Percentiles rank a stretch among this genome's conserved stretches.
phyloP scores from a whole-genome alignment of 2,329 filamentous ascomycete genomes.

The Aureobasidium sp. region DNA sequence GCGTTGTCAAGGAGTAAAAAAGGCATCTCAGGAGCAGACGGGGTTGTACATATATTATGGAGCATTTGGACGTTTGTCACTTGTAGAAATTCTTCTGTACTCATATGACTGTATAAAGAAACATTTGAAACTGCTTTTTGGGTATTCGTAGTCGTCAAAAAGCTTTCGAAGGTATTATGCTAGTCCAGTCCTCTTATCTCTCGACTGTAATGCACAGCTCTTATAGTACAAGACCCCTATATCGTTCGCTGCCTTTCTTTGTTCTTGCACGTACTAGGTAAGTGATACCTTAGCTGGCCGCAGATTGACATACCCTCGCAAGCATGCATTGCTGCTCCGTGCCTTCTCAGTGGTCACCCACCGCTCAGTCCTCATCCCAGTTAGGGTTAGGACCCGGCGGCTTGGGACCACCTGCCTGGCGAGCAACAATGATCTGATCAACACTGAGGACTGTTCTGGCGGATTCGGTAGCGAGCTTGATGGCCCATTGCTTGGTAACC shows the following conservation, averaged over 20 bases:
- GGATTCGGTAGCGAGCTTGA: constrained; percentile 91
- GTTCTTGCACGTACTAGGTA: neutral
- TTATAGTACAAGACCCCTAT: neutral
- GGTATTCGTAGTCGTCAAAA: neutral
- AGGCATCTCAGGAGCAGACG: neutral
- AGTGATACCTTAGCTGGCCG: neutral
- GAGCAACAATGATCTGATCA: constrained; percentile 97
- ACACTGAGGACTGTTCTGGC: constrained; percentile 91
- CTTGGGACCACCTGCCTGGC: constrained; percentile 95
- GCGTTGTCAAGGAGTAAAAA: neutral
- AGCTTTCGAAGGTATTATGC: neutral
- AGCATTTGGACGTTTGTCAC: neutral
- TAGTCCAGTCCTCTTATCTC: neutral
- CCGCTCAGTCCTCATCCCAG: constrained; percentile 55
- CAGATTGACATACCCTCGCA: neutral
- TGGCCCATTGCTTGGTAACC: constrained; percentile 90
- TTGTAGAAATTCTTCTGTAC: neutral
- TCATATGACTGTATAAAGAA: neutral
- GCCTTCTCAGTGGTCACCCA: neutral
- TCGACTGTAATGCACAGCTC: neutral
- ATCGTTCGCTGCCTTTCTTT: neutral
- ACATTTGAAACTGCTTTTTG: neutral
- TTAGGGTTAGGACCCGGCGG: constrained; percentile 86
- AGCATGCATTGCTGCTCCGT: neutral
- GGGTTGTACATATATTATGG: neutral